These are phyloP conservation scores for Polyporus arcularius DNA, from an alignment of 768 basidiomycete genomes.

Conservation along the genomic window DNA sequence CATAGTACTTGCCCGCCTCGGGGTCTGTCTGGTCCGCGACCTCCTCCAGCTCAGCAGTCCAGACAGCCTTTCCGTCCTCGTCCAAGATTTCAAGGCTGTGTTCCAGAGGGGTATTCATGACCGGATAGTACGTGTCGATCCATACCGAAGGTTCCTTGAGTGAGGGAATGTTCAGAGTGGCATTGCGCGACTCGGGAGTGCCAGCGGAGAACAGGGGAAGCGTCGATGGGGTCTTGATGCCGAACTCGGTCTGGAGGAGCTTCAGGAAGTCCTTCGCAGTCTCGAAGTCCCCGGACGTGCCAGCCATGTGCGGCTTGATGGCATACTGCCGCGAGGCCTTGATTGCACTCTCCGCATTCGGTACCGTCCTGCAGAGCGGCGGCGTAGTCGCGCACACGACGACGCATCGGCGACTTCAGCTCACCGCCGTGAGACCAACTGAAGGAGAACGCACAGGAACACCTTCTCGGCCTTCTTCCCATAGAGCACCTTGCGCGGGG, in stretches of 20 bases:
- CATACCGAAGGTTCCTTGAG: constrained; percentile 62
- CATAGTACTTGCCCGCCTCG: constrained; percentile 65
- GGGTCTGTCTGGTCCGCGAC: constrained; percentile 73
- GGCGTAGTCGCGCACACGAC: neutral
- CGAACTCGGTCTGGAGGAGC: constrained; percentile 68
- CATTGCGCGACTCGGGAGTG: constrained; percentile 60
- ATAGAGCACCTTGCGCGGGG: constrained; percentile 28
- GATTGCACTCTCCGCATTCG: constrained; percentile 50
- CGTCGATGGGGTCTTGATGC: constrained; percentile 41
- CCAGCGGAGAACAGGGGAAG: constrained; percentile 76
- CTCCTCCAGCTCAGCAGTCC: constrained; percentile 77
- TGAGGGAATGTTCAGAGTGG: constrained; percentile 55
- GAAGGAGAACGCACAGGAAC: constrained; percentile 41
- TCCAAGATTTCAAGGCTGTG: constrained; percentile 67
- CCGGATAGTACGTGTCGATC: constrained; percentile 88
- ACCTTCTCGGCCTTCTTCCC: constrained; percentile 43
- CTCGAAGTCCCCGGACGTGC: constrained; percentile 52
- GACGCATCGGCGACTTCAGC: neutral
- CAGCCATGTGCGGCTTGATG: constrained; percentile 61
- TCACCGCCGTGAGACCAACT: neutral
- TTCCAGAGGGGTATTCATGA: constrained; percentile 77
- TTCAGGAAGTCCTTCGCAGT: constrained; percentile 68
- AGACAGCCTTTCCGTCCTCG: constrained; percentile 51
- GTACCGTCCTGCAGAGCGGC: constrained; percentile 43
- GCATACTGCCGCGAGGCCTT: constrained; percentile 54